phyloP scores from a whole-genome alignment of 2,329 filamentous ascomycete species.

The Lachnellula arida region DNA sequence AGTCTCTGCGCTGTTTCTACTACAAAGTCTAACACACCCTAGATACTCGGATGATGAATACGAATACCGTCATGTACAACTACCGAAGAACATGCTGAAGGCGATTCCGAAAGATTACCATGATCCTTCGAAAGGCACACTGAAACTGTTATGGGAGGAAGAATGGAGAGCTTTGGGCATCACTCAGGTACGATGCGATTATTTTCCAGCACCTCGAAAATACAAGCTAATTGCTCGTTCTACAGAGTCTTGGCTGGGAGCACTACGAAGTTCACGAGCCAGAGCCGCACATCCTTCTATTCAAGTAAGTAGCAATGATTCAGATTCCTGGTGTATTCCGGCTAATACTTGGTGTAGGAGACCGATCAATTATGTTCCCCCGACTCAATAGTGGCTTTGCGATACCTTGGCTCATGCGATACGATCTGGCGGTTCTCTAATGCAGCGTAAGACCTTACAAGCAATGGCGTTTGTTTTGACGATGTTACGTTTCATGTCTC shows the following conservation, averaged over 20 bases:
- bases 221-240: slow-evolving; percentile 6
- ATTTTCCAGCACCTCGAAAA: background rate
- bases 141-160: slow-evolving; percentile 97
- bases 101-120: slow-evolving; percentile 94
- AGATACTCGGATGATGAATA: slow-evolving; percentile 92
- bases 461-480: slow-evolving; percentile 28
- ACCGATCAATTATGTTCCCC: slow-evolving; percentile 25
- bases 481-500: slow-evolving; percentile 33
- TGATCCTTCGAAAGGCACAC: slow-evolving; percentile 78
- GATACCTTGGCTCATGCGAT: slow-evolving; percentile 10
- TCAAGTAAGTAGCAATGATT: slow-evolving; percentile 67
- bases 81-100: slow-evolving; percentile 98
- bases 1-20: slow-evolving; percentile 26
- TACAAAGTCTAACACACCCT: slow-evolving; percentile 19
- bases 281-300: slow-evolving; percentile 95
- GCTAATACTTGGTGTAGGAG: slow-evolving; percentile 25
- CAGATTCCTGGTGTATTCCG: background rate
- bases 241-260: slow-evolving; percentile 93
- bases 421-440: slow-evolving; percentile 24
- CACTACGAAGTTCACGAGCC: slow-evolving; percentile 99
- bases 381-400: slow-evolving; percentile 21
- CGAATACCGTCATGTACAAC: slow-evolving; percentile 96
- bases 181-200: slow-evolving; percentile 68
- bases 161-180: slow-evolving; percentile 97
- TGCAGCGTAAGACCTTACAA: slow-evolving; percentile 23